These are phyloP conservation scores for Domatiomyces globalis DNA, from an alignment of 2,329 filamentous ascomycete species.

Conservation along the genomic window DNA sequence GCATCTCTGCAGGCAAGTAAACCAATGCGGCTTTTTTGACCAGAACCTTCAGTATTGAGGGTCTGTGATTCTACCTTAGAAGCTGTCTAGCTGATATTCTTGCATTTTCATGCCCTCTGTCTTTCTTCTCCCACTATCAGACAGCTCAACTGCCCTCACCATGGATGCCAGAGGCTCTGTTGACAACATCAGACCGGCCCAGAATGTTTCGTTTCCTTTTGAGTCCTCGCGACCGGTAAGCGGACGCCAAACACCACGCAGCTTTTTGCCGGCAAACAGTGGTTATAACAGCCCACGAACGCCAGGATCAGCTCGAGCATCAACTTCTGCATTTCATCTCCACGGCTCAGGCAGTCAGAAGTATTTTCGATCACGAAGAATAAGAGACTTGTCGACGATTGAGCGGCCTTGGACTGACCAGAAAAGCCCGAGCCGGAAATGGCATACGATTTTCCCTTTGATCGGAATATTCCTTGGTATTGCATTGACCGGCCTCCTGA, in stretches of 20 bases:
- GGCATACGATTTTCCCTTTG: slow-evolving; percentile 67
- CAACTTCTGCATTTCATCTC: slow-evolving; percentile 4
- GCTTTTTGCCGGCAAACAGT: not conserved
- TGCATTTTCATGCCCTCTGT: not conserved
- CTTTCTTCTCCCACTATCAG: not conserved
- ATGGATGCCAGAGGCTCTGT: not conserved
- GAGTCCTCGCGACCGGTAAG: not conserved
- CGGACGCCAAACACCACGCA: not conserved
- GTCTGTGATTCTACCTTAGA: no score
- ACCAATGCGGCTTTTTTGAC: no score
- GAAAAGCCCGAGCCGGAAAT: slow-evolving; percentile 66
- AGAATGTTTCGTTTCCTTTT: not conserved
- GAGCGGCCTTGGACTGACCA: slow-evolving; percentile 66
- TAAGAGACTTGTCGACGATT: slow-evolving; percentile 52
- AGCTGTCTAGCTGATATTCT: not conserved
- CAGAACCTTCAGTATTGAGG: not conserved
- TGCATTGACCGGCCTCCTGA: slow-evolving; percentile 51
- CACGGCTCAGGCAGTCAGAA: not conserved
- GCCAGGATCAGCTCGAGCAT: not conserved
- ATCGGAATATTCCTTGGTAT: slow-evolving; percentile 57
- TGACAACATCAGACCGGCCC: not conserved
- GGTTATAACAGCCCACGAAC: not conserved
- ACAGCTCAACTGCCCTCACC: not conserved
- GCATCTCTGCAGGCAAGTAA: not conserved
- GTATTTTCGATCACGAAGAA: slow-evolving; percentile 54